Base-by-base conservation (phyloP, 1,284 basidiomycete genomes). In the Prillingera fragicola region DNA sequence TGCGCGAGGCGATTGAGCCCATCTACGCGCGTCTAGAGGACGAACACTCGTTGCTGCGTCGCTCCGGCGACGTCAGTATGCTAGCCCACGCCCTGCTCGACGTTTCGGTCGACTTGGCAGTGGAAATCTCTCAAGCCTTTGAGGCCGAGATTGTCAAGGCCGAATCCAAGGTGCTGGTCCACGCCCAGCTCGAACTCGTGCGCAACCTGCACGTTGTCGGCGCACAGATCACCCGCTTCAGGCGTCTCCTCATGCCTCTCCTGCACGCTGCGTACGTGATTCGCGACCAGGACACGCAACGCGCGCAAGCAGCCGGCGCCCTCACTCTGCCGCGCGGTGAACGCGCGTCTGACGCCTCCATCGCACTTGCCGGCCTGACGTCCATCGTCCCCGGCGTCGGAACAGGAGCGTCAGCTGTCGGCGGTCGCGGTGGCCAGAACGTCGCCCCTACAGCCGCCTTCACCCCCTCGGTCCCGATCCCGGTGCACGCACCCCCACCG, bases 41-140 rank as follows among this genome's bases (percentile, higher is more conserved):
- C 43, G 62, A 65, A 34, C 54, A 61, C 36, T 65, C 63, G 47
- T 47, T 72, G 23, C 50, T 72, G 7, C 55, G 70, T 28, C 47
- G 65, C 23, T 65, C 63, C 3, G 65, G 60, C 12, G 70, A 72
- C 54, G 62, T 63, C 21, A 69, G 67, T 41, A 70, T 72, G 70
- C 56, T 72, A 8, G 58, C 62, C n/a, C 58, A 72, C 39, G 70
- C 67, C 7, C 49, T 72, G 3, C 45, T 72, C 27, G 70, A 72
- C 45, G 59, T 66, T 18, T 56, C 65, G 65, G 70, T 62, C 41
- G 69, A 67, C 56, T 45, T 67, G 37, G 57, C 60, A 9, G 56
- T 69, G 15, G 65, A 67, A 60, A 62, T 72, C 26, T 54, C 61
- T 2, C 65, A 70, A 58, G 63, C 67, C 4, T 72, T 72, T 50